Evolutionary conservation across 148 eudicot genomes (phyloP).

Genomic region (Nepenthes gracilis): DNA sequence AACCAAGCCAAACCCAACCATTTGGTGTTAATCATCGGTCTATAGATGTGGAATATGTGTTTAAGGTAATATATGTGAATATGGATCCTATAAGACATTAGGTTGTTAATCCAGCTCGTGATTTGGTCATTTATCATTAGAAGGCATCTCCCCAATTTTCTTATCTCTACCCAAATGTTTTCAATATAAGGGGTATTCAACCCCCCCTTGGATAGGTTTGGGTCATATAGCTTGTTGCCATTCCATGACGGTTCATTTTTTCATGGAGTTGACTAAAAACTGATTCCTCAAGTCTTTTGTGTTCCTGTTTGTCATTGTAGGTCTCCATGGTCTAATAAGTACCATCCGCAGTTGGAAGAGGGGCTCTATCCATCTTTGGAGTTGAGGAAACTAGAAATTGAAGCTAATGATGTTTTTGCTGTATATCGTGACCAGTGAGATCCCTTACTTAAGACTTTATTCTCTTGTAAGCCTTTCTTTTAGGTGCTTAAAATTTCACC

Average conservation of each 20-base stretch:
- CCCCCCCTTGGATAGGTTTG: no score
- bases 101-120: no score
- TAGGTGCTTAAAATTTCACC: no score
- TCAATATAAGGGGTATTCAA: no score
- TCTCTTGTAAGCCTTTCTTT: neutral
- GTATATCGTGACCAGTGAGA: constrained; percentile 99
- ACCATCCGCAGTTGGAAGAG: constrained; percentile 87
- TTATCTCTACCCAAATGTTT: no score
- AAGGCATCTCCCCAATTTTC: no score
- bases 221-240: neutral
- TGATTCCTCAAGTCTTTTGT: neutral
- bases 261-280: neutral
- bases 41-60: no score
- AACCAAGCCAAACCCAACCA: no score
- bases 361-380: constrained; percentile 70
- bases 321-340: constrained; percentile 96
- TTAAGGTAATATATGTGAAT: no score
- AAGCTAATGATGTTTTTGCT: constrained; percentile 94
- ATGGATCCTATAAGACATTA: no score
- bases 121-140: no score
- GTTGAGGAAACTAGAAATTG: constrained; percentile 89
- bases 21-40: no score
- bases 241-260: neutral
- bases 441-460: constrained; percentile 42
- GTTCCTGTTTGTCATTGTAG: constrained; percentile 19